Evolutionary conservation across 805 yeast species (phyloP), one percentile per base, ranked within the genome.

Genomic region (Myxozyma neotropica): DNA sequence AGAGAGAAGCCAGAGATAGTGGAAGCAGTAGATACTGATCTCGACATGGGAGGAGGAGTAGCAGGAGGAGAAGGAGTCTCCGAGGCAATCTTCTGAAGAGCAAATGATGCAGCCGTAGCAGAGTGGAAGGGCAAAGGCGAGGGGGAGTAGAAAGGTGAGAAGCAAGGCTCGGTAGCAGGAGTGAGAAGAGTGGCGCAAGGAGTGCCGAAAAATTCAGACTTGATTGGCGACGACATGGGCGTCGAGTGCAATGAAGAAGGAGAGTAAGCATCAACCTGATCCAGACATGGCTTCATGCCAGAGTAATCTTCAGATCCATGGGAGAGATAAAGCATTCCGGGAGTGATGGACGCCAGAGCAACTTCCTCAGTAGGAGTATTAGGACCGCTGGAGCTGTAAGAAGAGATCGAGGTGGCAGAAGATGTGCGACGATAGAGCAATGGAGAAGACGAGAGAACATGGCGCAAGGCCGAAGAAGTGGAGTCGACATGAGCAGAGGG

Each of bases 11-110:
- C 45, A 17, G 53, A 49, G 45, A 51, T 35, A 6, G 55, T 42
- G n/a, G 61, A 49, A 3, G 52, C 49, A 40, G 50, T 44, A 12
- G 61, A 54, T 12, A 42, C 36, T 21, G 57, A 42, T 50, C 61
- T 57, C 8, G 48, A 31, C 55, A 58, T 54, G 8, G 64, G 64
- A 8, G 64, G 57, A 12, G 64, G 64, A 13, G 65, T 61, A 13
- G 65, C 59, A 12, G 65, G 65, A 12, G 65, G 65, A 8, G 65
- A 61, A 2, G 64, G 64, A 17, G 64, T 53, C 19, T 49, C 59
- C 19, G 62, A 48, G 17, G 62, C 57, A 15, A 63, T 55, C 35
- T 49, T 57, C 45, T 61, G 65, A 19, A 61, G 59, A 12, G 63
- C 63, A 29, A 40, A 57, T 3, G 65, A 61, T 19, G 65, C 65